Conservation (phyloP, 2,329 filamentous ascomycete species). For the Epichloe uncinata region DNA sequence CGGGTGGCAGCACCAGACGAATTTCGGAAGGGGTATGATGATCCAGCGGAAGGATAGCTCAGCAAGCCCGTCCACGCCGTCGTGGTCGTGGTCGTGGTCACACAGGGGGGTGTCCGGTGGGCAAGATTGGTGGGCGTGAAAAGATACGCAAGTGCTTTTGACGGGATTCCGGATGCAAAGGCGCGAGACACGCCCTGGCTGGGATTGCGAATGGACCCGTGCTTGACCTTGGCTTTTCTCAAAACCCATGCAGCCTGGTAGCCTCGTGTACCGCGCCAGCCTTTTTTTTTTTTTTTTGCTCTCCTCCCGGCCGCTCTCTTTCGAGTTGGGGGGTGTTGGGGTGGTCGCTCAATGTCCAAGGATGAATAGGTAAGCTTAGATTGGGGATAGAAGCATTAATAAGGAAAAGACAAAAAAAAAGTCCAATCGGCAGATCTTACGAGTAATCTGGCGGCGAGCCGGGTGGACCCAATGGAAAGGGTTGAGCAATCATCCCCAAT, state of each 20-base stretch:
- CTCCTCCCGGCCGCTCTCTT: background rate
- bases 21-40: conserved; percentile 1
- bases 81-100: background rate
- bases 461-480: conserved; percentile 3
- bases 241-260: conserved; percentile 1
- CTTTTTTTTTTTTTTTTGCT: background rate
- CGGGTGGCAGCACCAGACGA: conserved; percentile 7
- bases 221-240: conserved; percentile 1
- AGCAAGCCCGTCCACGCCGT: background rate
- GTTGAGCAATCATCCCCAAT: conserved; percentile 4
- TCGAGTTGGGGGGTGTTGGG: background rate
- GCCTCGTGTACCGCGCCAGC: conserved; percentile 5
- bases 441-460: background rate
- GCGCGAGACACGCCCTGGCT: conserved; percentile 8
- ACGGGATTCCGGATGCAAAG: conserved; percentile 6
- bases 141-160: conserved; percentile 1
- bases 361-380: background rate
- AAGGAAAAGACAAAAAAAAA: background rate
- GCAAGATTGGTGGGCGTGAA: conserved; percentile 2
- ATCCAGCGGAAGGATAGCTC: conserved; percentile 1
- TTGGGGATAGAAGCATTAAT: background rate
- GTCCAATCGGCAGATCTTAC: background rate
- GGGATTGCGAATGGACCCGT: conserved; percentile 4
- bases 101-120: conserved; percentile 6
- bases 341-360: background rate